A percentile compares a stretch with the other conserved stretches of the same genome.
Evolutionary conservation across 345 rosid species (phyloP).

Genomic region (Mercurialis annua): DNA sequence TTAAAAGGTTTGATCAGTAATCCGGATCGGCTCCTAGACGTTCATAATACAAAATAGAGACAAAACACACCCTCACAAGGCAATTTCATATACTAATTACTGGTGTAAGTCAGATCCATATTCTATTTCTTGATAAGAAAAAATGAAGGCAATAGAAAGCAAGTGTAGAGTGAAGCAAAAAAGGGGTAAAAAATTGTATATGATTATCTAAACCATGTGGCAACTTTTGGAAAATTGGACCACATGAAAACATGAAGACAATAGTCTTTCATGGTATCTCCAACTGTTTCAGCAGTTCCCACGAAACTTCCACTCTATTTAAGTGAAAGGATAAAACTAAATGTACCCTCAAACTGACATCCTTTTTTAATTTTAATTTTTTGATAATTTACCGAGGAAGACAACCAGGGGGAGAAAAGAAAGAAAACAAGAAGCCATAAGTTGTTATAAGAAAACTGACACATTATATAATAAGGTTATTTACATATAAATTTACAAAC

Average conservation of each 20-base stretch:
- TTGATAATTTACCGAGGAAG: constrained; percentile 4
- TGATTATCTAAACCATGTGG: constrained; percentile 12
- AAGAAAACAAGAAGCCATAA: constrained; percentile 7
- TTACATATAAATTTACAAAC: no score
- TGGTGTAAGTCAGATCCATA: background rate
- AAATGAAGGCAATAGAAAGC: background rate
- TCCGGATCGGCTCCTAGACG: background rate
- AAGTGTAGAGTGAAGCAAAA: background rate
- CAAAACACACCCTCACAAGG: background rate
- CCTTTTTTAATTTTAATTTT: constrained; percentile 25
- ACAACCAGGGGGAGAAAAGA: background rate
- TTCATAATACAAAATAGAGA: background rate
- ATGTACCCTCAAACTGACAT: constrained; percentile 35
- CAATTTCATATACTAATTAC: background rate
- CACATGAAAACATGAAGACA: constrained; percentile 22
- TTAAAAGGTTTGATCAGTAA: background rate
- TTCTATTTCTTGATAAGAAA: background rate
- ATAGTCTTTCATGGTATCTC: constrained; percentile 20
- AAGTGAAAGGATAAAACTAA: constrained; percentile 21
- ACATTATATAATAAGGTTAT: no score
- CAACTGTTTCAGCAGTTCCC: constrained; percentile 30
- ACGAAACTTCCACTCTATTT: constrained; percentile 38
- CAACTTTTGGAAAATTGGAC: constrained; percentile 26
- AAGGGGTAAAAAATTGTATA: background rate
- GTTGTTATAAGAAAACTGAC: constrained; percentile 11